Evolutionary conservation across 345 rosid genomes (phyloP).

Genomic region (Gossypium anomalum): DNA sequence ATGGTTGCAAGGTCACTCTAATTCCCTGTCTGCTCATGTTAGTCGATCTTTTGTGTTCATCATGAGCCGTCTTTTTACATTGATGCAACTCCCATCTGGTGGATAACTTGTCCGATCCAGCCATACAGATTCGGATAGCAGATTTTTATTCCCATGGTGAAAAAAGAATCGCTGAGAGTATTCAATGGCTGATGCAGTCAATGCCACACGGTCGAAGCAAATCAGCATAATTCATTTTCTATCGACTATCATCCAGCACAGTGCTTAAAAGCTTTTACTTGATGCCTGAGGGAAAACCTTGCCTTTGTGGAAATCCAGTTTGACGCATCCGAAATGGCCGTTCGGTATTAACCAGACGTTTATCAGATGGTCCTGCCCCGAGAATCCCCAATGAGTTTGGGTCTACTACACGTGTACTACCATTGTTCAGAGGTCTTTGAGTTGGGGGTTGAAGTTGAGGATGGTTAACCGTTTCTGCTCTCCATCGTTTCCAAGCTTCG

Average conservation of each 20-base stretch:
- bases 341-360: conserved; percentile 34
- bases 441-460: conserved; percentile 38
- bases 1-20: conserved; percentile 18
- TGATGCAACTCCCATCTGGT: conserved; percentile 22
- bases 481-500: conserved; percentile 91
- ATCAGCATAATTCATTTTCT: conserved; percentile 14
- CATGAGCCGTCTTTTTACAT: conserved; percentile 19
- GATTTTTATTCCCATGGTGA: conserved; percentile 25
- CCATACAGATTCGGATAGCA: conserved; percentile 19
- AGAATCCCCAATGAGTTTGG: conserved; percentile 88
- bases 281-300: conserved; percentile 48
- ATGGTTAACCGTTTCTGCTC: conserved; percentile 52
- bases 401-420: conserved; percentile 39
- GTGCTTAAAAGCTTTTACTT: conserved; percentile 17
- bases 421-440: conserved; percentile 41
- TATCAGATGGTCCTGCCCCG: conserved; percentile 84
- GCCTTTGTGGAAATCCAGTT: conserved; percentile 59
- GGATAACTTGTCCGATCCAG: conserved; percentile 20
- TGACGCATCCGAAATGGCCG: conserved; percentile 58
- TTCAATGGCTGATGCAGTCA: conserved; percentile 23
- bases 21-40: conserved; percentile 35
- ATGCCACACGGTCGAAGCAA: conserved; percentile 22
- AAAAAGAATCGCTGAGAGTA: conserved; percentile 38
- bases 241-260: conserved; percentile 17
- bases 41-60: conserved; percentile 21